Evolutionary conservation across 176 grass and related monocot species (phyloP).

Genomic region (Cenchrus fungigraminus): DNA sequence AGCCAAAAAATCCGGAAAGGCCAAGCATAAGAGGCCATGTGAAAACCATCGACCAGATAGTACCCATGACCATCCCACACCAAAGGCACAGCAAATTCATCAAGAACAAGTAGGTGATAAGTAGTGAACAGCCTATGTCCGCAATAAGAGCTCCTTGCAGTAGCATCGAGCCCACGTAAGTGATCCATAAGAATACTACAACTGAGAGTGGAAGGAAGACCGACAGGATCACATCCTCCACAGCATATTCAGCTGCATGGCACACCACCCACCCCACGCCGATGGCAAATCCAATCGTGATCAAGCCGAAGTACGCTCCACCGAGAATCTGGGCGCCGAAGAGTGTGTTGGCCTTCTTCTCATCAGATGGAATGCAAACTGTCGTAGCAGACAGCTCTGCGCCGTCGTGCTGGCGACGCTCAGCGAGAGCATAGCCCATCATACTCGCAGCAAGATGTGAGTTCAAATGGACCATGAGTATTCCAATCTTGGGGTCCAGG

Average conservation of each 20-base stretch:
- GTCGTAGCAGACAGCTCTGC: neutral
- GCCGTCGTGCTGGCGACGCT: neutral
- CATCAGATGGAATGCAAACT: neutral
- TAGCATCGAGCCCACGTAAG: neutral
- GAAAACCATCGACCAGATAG: neutral
- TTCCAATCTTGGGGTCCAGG: neutral
- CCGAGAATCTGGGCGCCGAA: neutral
- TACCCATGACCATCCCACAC: neutral
- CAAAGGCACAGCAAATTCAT: neutral
- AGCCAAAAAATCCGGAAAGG: neutral
- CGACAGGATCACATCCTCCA: neutral
- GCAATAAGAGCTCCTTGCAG: neutral
- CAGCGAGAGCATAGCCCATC: neutral
- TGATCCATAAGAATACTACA: neutral
- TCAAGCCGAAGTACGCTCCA: neutral
- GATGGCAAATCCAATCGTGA: neutral
- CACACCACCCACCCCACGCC: neutral
- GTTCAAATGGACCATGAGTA: neutral
- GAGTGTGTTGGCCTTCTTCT: neutral
- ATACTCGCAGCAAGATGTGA: neutral
- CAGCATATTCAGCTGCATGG: neutral
- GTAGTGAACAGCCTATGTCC: neutral
- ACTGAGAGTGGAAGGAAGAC: neutral
- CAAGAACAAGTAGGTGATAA: neutral
- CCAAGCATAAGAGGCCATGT: neutral